Base-by-base conservation (phyloP, 768 basidiomycete genomes). In the Hygrocybe punicea region DNA sequence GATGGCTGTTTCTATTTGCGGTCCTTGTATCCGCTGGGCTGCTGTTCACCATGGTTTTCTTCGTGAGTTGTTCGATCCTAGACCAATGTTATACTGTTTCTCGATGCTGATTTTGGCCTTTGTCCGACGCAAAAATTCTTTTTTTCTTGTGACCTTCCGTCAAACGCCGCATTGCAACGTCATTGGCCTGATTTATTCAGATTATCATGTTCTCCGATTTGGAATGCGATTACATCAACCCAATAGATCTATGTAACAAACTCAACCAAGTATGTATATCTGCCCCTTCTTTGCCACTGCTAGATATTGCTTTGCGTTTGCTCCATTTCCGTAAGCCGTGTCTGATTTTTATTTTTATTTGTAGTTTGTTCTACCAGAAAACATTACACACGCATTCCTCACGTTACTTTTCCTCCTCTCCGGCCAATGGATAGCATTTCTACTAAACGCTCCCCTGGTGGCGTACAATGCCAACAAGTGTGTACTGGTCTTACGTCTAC, bases 141-240 rank as follows among this genome's bases (percentile, higher is more conserved):
- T n/a, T n/a, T 48, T 21, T 52, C 53, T 29, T 53, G 23, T 29
- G 14, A 37, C 25, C 11, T 23, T 25, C 33, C 57, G 34, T 51
- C 53, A 17, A 29, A 17, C 44, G 33, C 51, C 23, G 29, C 54
- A 7, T 53, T 25, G 11, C 49, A 42, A 36, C n/a, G n/a, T 19
- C 19, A n/a, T 6, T 34, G 37, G 23, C 35, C 24, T 36, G 37
- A 17, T 51, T 40, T 25, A 21, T 45, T 19, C 33, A 98, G 96
- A 98, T 99, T 68, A 98, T 99, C 80, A 98, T 98, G 96, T 98
- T 98, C 81, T 97, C 94, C 44, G 97, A 98, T 78, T 78, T 98
- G 69, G 96, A 98, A 77, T 97, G 93, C 80, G 94, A 97, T 82
- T 98, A 98, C 78, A 96, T 98, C 81, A 99, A 99, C 76, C 97